These are phyloP conservation scores for Talaromyces borbonicus DNA, from an alignment of 495 filamentous ascomycete species.

Conservation along the genomic window DNA sequence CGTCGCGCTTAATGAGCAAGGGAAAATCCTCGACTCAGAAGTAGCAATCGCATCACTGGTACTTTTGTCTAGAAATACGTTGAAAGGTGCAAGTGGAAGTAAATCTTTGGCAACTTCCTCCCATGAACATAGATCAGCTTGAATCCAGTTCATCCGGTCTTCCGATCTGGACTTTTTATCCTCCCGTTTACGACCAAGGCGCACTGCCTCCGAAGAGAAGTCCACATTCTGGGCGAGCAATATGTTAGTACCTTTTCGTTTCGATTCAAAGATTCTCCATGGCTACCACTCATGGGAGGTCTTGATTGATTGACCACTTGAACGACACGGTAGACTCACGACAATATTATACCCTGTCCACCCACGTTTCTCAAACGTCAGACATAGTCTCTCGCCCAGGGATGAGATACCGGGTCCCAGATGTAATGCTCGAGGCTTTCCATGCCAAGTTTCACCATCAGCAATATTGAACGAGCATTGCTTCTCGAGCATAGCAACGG, in stretches of 20 bases:
- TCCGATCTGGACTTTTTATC: conserved; percentile 7
- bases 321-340: conserved; percentile 20
- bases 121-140: conserved; percentile 29
- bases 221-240: conserved; percentile 35
- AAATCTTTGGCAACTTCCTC: conserved; percentile 17
- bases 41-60: conserved; percentile 37
- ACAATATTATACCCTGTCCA: conserved; percentile 29
- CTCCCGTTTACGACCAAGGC: conserved; percentile 23
- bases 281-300: no score
- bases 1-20: conserved; percentile 4
- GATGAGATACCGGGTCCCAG: conserved; percentile 32
- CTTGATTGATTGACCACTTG: no score
- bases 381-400: conserved; percentile 24
- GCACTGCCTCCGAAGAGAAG: conserved; percentile 34
- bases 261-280: no score
- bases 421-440: conserved; percentile 23
- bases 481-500: conserved; percentile 19
- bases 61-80: conserved; percentile 34
- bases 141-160: conserved; percentile 28
- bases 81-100: conserved; percentile 21
- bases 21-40: conserved; percentile 12
- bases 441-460: neutral
- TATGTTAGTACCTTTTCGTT: no score
- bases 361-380: conserved; percentile 18
- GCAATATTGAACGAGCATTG: neutral